Evolutionary conservation across 768 basidiomycete genomes (phyloP).

Genomic region (Termitomyces bulborhizus): DNA sequence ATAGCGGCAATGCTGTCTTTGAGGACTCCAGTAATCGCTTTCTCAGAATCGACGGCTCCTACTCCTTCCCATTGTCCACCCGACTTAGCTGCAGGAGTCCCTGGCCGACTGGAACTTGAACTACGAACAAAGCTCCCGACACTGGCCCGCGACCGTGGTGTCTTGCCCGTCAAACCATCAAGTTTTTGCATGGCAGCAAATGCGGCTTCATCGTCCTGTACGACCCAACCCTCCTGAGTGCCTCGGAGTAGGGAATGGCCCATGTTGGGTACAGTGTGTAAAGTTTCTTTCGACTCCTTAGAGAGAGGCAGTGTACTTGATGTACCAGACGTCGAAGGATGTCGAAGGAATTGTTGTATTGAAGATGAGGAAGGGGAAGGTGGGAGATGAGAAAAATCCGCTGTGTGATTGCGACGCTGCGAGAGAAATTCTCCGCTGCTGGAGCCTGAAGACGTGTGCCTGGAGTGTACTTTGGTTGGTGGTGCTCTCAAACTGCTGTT

Average conservation of each 20-base stretch:
- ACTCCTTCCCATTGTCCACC: slow-evolving; percentile 75
- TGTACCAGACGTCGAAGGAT: slow-evolving; percentile 37
- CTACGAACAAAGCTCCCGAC: slow-evolving; percentile 66
- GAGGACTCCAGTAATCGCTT: slow-evolving; percentile 29
- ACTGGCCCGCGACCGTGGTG: slow-evolving; percentile 71
- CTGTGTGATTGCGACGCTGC: slow-evolving; percentile 58
- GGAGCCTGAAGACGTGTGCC: slow-evolving; percentile 65
- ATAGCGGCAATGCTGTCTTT: slow-evolving; percentile 31
- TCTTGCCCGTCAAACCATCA: slow-evolving; percentile 80
- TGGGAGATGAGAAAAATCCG: slow-evolving; percentile 85
- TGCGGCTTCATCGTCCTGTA: slow-evolving; percentile 82
- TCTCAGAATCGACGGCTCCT: slow-evolving; percentile 32
- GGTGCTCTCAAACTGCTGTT: slow-evolving; percentile 31
- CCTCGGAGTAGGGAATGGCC: slow-evolving; percentile 83
- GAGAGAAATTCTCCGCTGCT: slow-evolving; percentile 43
- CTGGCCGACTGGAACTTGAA: slow-evolving; percentile 61
- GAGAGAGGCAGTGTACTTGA: slow-evolving; percentile 32
- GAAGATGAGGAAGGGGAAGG: slow-evolving; percentile 89
- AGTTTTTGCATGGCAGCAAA: slow-evolving; percentile 89
- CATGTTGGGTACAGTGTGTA: slow-evolving; percentile 54
- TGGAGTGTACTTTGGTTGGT: slow-evolving; percentile 40
- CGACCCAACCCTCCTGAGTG: slow-evolving; percentile 87
- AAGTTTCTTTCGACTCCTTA: slow-evolving; percentile 37
- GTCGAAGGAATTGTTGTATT: slow-evolving; percentile 76
- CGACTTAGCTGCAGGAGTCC: slow-evolving; percentile 58